Conservation (phyloP, 306 rosid genomes). For the Glycine latifolia region DNA sequence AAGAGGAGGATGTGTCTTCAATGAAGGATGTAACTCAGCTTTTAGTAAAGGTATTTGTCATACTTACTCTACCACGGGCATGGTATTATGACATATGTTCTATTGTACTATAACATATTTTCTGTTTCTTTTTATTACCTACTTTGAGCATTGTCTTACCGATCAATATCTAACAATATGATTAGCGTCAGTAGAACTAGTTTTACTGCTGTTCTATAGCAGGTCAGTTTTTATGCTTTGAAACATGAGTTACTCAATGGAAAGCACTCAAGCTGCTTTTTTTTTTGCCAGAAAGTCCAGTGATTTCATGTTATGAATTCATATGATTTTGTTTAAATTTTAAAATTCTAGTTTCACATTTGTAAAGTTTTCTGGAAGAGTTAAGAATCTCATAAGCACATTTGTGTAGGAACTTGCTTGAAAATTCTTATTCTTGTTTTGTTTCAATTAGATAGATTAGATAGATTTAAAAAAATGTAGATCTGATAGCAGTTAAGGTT, state of each 20-base stretch:
- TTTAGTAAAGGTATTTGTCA: conserved; percentile 72
- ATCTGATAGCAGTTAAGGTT: neutral
- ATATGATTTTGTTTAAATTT: neutral
- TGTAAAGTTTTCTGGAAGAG: conserved; percentile 1
- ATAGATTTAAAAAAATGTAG: neutral
- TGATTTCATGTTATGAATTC: conserved; percentile 23
- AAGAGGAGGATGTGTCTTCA: conserved; percentile 76
- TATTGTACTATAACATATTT: no score
- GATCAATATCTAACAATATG: neutral
- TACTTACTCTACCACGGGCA: conserved; percentile 14
- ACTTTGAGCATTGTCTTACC: conserved; percentile 1
- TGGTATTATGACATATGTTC: conserved; percentile 8
- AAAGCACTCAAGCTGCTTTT: conserved; percentile 12
- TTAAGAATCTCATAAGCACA: neutral
- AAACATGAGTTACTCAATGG: neutral
- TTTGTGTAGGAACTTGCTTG: conserved; percentile 5
- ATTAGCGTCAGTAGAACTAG: neutral
- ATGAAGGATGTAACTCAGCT: conserved; percentile 82
- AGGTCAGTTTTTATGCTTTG: conserved; percentile 6
- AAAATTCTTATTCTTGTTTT: conserved; percentile 5
- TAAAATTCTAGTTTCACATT: neutral
- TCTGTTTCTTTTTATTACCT: no score
- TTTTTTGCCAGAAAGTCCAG: conserved; percentile 28
- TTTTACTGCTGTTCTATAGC: neutral
- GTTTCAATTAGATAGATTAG: conserved; percentile 21